Percentiles rank a stretch among this genome's conserved stretches.
Conservation (phyloP, 768 basidiomycete species). For the Erythrobasidium yunnanense region DNA sequence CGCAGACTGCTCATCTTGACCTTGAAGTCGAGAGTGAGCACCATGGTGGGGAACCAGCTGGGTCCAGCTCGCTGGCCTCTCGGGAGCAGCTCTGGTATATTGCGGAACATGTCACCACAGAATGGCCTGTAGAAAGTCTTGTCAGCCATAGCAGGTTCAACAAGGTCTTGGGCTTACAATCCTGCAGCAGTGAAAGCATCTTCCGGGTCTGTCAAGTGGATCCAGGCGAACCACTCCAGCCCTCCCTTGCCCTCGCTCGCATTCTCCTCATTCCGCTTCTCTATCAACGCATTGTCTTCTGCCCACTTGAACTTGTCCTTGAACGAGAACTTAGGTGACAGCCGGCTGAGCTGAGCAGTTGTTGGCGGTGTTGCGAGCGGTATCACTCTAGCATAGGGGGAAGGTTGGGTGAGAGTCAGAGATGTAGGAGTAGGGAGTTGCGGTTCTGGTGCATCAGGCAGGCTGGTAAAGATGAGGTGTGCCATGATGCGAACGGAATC, state of each 20-base stretch:
- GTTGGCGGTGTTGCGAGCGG: not conserved
- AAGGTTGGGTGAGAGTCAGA: slow-evolving; percentile 4
- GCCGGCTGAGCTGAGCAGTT: not conserved
- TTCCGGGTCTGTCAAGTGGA: not conserved
- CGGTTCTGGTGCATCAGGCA: slow-evolving; percentile 13
- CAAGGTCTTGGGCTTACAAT: not conserved
- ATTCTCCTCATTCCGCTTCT: not conserved
- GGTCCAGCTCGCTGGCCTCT: not conserved
- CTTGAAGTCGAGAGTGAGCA: slow-evolving; percentile 23
- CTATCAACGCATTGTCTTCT: slow-evolving; percentile 2
- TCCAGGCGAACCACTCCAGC: slow-evolving; percentile 12
- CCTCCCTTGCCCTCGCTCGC: slow-evolving; percentile 5
- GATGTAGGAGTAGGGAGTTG: slow-evolving; percentile 15
- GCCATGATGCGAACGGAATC: slow-evolving; percentile 10
- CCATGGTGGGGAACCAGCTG: slow-evolving; percentile 24
- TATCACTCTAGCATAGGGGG: slow-evolving; percentile 3
- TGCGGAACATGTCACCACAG: slow-evolving; percentile 21
- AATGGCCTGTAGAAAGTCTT: not conserved
- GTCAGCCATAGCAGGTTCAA: not conserved
- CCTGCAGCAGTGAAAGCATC: not conserved
- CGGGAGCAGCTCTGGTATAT: slow-evolving; percentile 17
- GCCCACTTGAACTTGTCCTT: slow-evolving; percentile 10
- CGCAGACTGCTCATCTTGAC: not conserved
- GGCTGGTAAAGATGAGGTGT: slow-evolving; percentile 20
- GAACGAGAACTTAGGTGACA: slow-evolving; percentile 18